Evolutionary conservation across 331 rosid genomes (phyloP).

Genomic region (Pyracantha coccinea): DNA sequence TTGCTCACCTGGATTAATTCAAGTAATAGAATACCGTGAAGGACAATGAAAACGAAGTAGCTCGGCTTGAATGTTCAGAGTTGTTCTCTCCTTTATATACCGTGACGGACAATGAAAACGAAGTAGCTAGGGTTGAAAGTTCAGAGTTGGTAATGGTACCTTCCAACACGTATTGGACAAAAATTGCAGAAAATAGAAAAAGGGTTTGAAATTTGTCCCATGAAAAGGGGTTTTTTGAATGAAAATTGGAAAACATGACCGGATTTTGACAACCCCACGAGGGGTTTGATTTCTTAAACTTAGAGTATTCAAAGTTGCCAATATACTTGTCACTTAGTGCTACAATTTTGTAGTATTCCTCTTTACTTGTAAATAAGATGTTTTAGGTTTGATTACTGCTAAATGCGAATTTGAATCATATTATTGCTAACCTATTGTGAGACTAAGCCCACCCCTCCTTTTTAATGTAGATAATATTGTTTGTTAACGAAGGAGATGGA

Average conservation of each 20-base stretch:
- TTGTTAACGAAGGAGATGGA: too few relatives aligned
- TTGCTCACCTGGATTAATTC: too few relatives aligned
- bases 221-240: constrained; percentile 4
- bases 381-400: accelerated
- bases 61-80: background rate
- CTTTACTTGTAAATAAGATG: too few relatives aligned
- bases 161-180: constrained; percentile 25
- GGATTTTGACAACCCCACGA: constrained; percentile 21
- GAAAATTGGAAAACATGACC: background rate
- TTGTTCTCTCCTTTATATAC: background rate
- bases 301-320: constrained; percentile 2
- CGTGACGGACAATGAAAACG: background rate
- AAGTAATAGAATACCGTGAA: background rate
- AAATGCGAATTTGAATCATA: too few relatives aligned
- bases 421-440: too few relatives aligned
- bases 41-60: background rate
- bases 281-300: constrained; percentile 12
- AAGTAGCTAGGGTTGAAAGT: background rate
- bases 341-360: too few relatives aligned
- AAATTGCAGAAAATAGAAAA: constrained; percentile 13
- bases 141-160: constrained; percentile 1
- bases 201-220: constrained; percentile 8
- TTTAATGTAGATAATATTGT: too few relatives aligned
- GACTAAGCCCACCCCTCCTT: too few relatives aligned
- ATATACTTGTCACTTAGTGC: background rate